Base-by-base conservation (phyloP, 768 basidiomycete genomes). In the Suillus weaverae region DNA sequence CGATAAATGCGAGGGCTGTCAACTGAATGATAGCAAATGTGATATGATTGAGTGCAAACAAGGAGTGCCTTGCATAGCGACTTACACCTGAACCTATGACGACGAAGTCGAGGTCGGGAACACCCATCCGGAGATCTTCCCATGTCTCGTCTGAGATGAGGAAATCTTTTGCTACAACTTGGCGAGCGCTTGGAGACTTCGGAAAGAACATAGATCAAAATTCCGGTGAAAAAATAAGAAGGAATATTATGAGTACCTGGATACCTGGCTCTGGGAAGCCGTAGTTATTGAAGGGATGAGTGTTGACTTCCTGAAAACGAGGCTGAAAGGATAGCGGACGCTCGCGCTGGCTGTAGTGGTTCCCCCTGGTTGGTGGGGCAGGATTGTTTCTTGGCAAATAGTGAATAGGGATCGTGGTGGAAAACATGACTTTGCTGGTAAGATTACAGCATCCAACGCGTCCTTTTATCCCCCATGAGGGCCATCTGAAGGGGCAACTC, bases 1-100 rank as follows among this genome's bases (percentile, higher is more conserved):
- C 68, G 36, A 70, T 62, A 60, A 70, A 70, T 4, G 69, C 69
- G 35, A 70, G 69, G 32, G 69, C 68, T 20, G 44, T 10, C 44
- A 46, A 11, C 44, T 46, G n/a, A 46, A 39, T 39, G 20, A 22
- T 11, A 46, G 44, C 44, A 44, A n/a, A 44, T 7, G n/a, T 9
- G n/a, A 22, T n/a, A 46, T 46, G 44, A 46, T 46, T 22, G 20
- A 10, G 10, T n/a, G 9, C 44, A 46, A 46, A 4, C 4, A 22
- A n/a, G 9, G n/a, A 46, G n/a, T 11, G 10, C 9, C 44, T 46
- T n/a, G 44, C n/a, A 46, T 9, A n/a, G 11, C 4, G n/a, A 46
- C 44, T 46, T 22, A 46, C 44, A 4, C 44, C 44, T 46, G 44
- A 46, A 11, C 44, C 44, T n/a, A 46, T n/a, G 9, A 46, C 44